A percentile compares a stretch with the other conserved stretches of the same genome.
These are phyloP conservation scores for Erodium chrysanthum DNA, from an alignment of 441 rosid species.

Conservation along the genomic window DNA sequence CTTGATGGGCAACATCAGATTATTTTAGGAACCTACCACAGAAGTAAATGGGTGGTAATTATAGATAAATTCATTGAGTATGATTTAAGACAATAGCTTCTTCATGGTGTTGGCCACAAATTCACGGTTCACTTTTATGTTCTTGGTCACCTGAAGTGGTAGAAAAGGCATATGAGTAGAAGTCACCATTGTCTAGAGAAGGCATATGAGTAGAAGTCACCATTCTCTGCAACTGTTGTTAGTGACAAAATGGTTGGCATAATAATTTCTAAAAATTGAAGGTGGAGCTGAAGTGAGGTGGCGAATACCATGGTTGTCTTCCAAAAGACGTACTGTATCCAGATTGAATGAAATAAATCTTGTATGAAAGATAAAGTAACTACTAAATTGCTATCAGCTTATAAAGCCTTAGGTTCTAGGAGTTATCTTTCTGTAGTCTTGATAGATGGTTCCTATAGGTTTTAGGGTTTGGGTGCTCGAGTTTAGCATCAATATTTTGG, in stretches of 20 bases:
- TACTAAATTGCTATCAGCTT: background rate
- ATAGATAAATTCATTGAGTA: too few species aligned
- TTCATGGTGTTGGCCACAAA: too few species aligned
- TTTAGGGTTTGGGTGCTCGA: background rate
- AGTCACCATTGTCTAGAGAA: too few species aligned
- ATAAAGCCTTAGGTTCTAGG: background rate
- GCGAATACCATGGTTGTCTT: background rate
- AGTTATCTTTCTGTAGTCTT: background rate
- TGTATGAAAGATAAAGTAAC: background rate
- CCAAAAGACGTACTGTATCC: background rate
- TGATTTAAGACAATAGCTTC: too few species aligned
- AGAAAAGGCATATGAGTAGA: too few species aligned
- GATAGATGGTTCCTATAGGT: too few species aligned
- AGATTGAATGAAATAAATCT: background rate
- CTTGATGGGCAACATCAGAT: too few species aligned
- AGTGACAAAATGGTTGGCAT: background rate
- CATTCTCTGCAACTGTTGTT: too few species aligned
- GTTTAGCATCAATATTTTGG: background rate
- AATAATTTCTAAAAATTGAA: background rate
- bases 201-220: too few species aligned
- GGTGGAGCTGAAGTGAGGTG: background rate
- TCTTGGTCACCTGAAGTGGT: too few species aligned
- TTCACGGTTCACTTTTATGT: too few species aligned
- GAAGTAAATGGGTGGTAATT: background rate
- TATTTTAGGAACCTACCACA: background rate